phyloP scores from a whole-genome alignment of 441 rosid genomes.

The Gossypium davidsonii region DNA sequence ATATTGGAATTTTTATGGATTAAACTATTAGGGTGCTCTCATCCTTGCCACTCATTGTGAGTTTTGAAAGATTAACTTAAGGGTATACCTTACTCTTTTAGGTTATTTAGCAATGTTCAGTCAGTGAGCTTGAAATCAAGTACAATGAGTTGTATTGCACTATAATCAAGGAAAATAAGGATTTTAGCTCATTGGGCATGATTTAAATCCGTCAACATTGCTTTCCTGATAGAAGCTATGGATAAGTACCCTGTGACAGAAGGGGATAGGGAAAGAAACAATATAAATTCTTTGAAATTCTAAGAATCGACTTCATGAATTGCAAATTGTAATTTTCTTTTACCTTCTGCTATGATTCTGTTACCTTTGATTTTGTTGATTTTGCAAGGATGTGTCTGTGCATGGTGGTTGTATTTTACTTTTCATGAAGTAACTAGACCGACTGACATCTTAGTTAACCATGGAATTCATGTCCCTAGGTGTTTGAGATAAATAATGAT shows the following conservation, averaged over 20 bases:
- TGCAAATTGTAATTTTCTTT: background rate
- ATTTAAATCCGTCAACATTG: background rate
- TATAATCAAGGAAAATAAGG: background rate
- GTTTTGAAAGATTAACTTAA: background rate
- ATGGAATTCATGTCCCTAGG: constrained; percentile 25
- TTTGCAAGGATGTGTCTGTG: background rate
- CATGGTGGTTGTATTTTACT: background rate
- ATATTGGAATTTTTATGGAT: background rate
- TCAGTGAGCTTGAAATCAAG: background rate
- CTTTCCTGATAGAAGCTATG: background rate
- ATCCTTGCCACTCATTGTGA: background rate
- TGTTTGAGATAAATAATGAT: constrained; percentile 79
- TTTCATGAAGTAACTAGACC: background rate
- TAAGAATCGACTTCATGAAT: background rate
- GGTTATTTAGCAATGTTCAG: background rate
- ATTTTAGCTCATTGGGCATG: background rate
- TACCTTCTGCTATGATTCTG: background rate
- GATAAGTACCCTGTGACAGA: background rate
- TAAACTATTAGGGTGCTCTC: background rate
- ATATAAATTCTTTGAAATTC: background rate
- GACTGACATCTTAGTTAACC: background rate
- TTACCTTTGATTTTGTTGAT: constrained; percentile 2
- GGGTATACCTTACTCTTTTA: background rate
- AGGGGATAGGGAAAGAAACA: background rate
- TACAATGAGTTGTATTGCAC: background rate